A percentile compares a stretch with the other conserved stretches of the same genome.
phyloP scores from a whole-genome alignment of 2,329 filamentous ascomycete genomes.

The Aspergillus novoparasiticus region DNA sequence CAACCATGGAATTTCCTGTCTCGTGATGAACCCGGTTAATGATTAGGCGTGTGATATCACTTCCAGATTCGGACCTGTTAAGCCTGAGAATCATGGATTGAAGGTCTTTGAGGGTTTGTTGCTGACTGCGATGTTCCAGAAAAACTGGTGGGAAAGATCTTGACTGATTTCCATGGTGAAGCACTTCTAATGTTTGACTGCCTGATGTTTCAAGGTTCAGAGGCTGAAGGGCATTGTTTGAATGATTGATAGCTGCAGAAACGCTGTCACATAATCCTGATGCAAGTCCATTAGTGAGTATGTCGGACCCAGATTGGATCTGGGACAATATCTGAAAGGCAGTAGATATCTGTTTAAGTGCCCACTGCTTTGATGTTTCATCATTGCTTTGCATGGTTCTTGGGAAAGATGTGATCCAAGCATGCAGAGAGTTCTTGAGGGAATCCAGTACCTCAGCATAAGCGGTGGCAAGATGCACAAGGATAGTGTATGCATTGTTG shows the following conservation, averaged over 20 bases:
- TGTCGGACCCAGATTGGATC: constrained; percentile 54
- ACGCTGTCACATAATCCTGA: constrained; percentile 76
- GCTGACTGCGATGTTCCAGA: constrained; percentile 67
- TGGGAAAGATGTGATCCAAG: constrained; percentile 79
- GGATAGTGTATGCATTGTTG: constrained; percentile 38
- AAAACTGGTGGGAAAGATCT: constrained; percentile 62
- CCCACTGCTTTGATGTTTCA: constrained; percentile 71
- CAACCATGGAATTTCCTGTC: constrained; percentile 61
- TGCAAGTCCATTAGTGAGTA: constrained; percentile 32
- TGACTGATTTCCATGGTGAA: constrained; percentile 26
- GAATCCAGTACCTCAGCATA: constrained; percentile 65
- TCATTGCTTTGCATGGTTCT: constrained; percentile 82
- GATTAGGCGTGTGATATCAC: constrained; percentile 64
- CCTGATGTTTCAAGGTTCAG: constrained; percentile 23
- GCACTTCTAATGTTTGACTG: constrained; percentile 30
- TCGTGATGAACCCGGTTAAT: constrained; percentile 64
- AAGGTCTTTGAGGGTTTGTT: constrained; percentile 64
- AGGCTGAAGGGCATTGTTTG: constrained; percentile 32
- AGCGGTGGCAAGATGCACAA: constrained; percentile 65
- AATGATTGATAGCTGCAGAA: constrained; percentile 47
- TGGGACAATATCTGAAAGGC: constrained; percentile 68
- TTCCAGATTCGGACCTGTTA: constrained; percentile 44
- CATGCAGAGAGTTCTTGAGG: constrained; percentile 72
- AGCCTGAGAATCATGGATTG: constrained; percentile 62
- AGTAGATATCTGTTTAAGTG: constrained; percentile 75